Evolutionary conservation across 1,139 yeast species (phyloP).

Genomic region (Geotrichum reessii): DNA sequence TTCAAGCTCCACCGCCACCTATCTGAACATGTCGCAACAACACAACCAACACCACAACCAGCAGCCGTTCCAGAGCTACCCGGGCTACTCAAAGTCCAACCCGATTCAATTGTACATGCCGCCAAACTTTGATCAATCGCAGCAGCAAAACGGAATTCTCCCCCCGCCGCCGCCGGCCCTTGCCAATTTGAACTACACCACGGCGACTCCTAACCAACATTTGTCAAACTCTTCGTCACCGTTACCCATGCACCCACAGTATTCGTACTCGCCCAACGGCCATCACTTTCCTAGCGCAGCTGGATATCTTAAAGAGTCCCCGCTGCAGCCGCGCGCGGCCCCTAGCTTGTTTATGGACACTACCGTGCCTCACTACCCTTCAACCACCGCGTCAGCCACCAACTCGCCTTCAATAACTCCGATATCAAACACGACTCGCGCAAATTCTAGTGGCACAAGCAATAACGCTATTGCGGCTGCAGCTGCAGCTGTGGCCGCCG

Average conservation of each 20-base stretch:
- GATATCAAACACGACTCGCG: background rate
- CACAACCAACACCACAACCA: background rate
- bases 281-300: background rate
- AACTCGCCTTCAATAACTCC: background rate
- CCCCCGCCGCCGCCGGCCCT: background rate
- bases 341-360: background rate
- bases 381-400: background rate
- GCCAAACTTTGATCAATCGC: background rate
- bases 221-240: background rate
- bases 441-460: background rate
- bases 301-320: background rate
- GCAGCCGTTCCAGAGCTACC: background rate
- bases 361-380: background rate
- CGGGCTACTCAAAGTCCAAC: background rate
- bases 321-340: background rate
- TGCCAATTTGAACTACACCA: background rate
- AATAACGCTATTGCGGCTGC: background rate
- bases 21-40: background rate
- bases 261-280: background rate
- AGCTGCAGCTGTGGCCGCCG: conserved; percentile 1
- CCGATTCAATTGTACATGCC: background rate
- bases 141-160: background rate
- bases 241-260: background rate
- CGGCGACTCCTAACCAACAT: background rate
- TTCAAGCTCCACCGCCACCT: background rate